Evolutionary conservation across 2,329 filamentous ascomycete species (phyloP).

Genomic region (Coniochaeta sp.): DNA sequence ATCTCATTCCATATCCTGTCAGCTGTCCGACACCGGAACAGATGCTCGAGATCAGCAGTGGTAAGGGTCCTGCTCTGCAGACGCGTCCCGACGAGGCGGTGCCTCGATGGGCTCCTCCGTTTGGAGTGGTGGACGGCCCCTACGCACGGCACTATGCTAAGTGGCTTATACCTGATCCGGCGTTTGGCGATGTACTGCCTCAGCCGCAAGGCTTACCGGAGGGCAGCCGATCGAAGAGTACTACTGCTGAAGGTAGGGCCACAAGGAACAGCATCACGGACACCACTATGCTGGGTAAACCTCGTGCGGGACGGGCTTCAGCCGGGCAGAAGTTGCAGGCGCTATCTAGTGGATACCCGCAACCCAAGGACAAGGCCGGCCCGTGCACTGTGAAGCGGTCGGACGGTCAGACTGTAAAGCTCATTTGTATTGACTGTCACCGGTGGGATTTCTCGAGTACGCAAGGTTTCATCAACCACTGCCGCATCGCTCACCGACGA

Average conservation of each 20-base stretch:
- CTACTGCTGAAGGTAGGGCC: conserved; percentile 62
- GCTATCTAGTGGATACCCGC: conserved; percentile 62
- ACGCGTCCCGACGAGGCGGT: conserved; percentile 54
- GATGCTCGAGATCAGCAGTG: conserved; percentile 64
- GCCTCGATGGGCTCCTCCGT: conserved; percentile 76
- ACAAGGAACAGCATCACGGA: conserved; percentile 71
- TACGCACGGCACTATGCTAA: conserved; percentile 92
- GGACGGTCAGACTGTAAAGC: conserved; percentile 79
- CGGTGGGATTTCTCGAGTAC: conserved; percentile 92
- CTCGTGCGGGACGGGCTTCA: conserved; percentile 39
- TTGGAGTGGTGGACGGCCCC: conserved; percentile 84
- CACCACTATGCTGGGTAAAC: conserved; percentile 34
- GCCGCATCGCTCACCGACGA: conserved; percentile 86
- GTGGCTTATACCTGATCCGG: conserved; percentile 86
- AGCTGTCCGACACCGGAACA: conserved; percentile 58
- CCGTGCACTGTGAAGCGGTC: conserved; percentile 80
- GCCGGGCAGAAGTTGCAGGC: conserved; percentile 59
- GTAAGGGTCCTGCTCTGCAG: conserved; percentile 64
- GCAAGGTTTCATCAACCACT: conserved; percentile 99
- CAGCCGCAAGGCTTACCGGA: conserved; percentile 33
- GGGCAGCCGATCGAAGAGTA: conserved; percentile 33
- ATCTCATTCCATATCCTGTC: conserved; percentile 83
- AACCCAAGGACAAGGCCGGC: conserved; percentile 72
- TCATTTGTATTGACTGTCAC: conserved; percentile 83
- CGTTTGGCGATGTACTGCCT: conserved; percentile 65